Evolutionary conservation across 768 basidiomycete species (phyloP).

Genomic region (Leccinum broughii): DNA sequence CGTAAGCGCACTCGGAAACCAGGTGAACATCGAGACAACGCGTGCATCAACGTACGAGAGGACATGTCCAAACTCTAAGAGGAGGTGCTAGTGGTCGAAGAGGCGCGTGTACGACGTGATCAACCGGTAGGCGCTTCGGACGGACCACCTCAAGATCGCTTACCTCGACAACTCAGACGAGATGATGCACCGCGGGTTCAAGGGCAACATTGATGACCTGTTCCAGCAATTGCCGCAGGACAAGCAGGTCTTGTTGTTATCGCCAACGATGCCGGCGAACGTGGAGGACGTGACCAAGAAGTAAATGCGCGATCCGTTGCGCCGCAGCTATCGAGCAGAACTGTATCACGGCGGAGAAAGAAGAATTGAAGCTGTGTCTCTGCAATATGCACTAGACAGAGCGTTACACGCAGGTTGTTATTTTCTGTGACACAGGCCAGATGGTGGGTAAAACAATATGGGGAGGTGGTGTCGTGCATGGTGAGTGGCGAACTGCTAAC

Average conservation of each 20-base stretch:
- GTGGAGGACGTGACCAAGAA: conserved; percentile 98
- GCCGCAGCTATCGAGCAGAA: conserved; percentile 99
- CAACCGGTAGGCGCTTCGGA: conserved; percentile 84
- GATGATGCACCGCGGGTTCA: conserved; percentile 98
- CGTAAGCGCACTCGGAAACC: conserved; percentile 90
- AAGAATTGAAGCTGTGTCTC: conserved; percentile 98
- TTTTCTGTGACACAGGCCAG: conserved; percentile 98
- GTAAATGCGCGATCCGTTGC: conserved; percentile 96
- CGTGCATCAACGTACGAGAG: conserved; percentile 96
- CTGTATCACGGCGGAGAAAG: conserved; percentile 99
- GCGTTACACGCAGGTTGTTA: conserved; percentile 98
- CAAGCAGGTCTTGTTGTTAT: conserved; percentile 94
- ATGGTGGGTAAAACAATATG: conserved; percentile 59
- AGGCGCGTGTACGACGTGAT: conserved; percentile 96
- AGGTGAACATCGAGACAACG: conserved; percentile 93
- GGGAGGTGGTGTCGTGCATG: conserved; percentile 6
- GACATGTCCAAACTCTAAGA: conserved; percentile 97
- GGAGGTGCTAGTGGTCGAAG: conserved; percentile 86
- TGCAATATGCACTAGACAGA: conserved; percentile 98
- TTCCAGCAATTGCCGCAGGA: conserved; percentile 97
- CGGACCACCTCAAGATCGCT: conserved; percentile 82
- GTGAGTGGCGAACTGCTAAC: conserved; percentile 16
- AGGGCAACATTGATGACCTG: conserved; percentile 98
- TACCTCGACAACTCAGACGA: conserved; percentile 99
- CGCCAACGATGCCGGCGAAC: conserved; percentile 95